These are phyloP conservation scores for Mucor circinelloides DNA, from an alignment of 371 early-diverging fungal genomes.

Conservation along the genomic window DNA sequence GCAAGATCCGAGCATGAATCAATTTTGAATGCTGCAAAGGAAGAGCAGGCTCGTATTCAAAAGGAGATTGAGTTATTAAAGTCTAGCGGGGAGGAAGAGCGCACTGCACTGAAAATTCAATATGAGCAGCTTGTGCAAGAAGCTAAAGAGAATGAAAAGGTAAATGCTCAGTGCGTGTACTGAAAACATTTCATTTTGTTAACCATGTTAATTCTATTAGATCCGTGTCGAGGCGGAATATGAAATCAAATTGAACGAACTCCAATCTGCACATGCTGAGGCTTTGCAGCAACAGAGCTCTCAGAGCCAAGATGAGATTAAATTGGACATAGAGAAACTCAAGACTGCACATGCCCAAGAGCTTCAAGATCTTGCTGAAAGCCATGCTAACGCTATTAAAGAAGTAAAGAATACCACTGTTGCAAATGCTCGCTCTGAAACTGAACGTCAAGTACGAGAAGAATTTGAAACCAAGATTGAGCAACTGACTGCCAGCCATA, in stretches of 20 bases:
- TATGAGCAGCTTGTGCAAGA: constrained; percentile 12
- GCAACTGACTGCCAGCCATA: constrained; percentile 31
- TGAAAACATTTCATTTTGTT: neutral
- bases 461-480: constrained; percentile 43
- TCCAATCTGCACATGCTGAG: constrained; percentile 13
- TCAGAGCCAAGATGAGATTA: constrained; percentile 14
- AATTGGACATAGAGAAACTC: constrained; percentile 16
- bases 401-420: constrained; percentile 24
- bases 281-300: constrained; percentile 6
- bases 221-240: constrained; percentile 21
- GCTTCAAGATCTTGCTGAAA: constrained; percentile 11
- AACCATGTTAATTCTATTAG: neutral
- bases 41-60: constrained; percentile 20
- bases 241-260: constrained; percentile 10
- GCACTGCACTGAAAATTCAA: neutral
- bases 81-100: constrained; percentile 8
- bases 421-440: constrained; percentile 26
- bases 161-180: neutral
- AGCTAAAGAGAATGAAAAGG: constrained; percentile 19
- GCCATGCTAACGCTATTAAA: constrained; percentile 20
- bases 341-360: constrained; percentile 18
- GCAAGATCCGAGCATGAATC: constrained; percentile 13
- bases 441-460: constrained; percentile 35
- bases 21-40: constrained; percentile 4
- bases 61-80: constrained; percentile 16